A percentile compares a stretch with the other conserved stretches of the same genome.
phyloP scores from a whole-genome alignment of 345 rosid genomes.

The Eutrema japonicum region DNA sequence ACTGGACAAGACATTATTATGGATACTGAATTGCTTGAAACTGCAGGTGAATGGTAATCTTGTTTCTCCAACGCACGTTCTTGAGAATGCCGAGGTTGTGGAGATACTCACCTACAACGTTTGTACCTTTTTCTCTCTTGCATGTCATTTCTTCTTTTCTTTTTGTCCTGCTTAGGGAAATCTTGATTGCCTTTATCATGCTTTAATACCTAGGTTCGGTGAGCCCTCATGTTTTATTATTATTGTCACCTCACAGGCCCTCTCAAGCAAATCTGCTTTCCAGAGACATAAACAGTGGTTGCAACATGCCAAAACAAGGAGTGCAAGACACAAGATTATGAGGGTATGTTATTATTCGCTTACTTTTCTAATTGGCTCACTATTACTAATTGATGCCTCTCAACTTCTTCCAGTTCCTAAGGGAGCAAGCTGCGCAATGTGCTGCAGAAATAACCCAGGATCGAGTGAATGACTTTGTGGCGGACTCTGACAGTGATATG shows the following conservation, averaged over 20 bases:
- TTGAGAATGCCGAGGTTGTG: slow-evolving; percentile 96
- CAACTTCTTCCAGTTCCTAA: slow-evolving; percentile 66
- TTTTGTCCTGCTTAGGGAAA: slow-evolving; percentile 6
- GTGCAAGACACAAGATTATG: slow-evolving; percentile 97
- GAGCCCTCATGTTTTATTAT: slow-evolving; percentile 9
- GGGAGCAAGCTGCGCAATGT: slow-evolving; percentile 89
- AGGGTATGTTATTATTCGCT: slow-evolving; percentile 51
- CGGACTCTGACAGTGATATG: slow-evolving; percentile 71
- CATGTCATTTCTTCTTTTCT: slow-evolving; percentile 24
- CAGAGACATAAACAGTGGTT: slow-evolving; percentile 91
- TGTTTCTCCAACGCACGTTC: slow-evolving; percentile 82
- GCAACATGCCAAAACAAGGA: slow-evolving; percentile 89
- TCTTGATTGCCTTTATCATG: slow-evolving; percentile 12
- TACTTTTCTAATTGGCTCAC: slow-evolving; percentile 13
- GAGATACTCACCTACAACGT: slow-evolving; percentile 94
- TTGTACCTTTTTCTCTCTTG: slow-evolving; percentile 45
- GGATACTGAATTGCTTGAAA: slow-evolving; percentile 33
- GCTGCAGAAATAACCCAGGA: slow-evolving; percentile 83
- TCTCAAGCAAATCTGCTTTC: slow-evolving; percentile 88
- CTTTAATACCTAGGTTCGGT: slow-evolving; percentile 8
- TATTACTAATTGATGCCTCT: slow-evolving; percentile 27
- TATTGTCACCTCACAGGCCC: slow-evolving; percentile 61
- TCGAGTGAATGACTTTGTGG: slow-evolving; percentile 65
- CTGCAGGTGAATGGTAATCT: slow-evolving; percentile 96
- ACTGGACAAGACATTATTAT: slow-evolving; percentile 3